phyloP scores from a whole-genome alignment of 768 basidiomycete species.

The Pleurotus ostreatus region DNA sequence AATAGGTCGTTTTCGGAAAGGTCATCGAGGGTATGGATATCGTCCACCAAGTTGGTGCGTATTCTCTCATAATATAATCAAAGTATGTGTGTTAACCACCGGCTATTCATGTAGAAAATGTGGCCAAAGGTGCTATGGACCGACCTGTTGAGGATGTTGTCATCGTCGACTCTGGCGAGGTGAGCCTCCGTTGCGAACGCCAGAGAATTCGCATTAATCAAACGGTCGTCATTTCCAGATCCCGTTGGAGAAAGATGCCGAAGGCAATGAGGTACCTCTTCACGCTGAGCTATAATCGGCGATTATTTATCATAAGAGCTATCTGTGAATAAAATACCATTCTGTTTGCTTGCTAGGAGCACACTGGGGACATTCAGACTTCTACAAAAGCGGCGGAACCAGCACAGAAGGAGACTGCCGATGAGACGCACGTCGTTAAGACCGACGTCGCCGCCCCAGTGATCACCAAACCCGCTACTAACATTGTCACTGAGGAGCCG shows the following conservation, averaged over 20 bases:
- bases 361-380: slow-evolving; percentile 15
- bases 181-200: slow-evolving; percentile 24
- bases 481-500: background rate
- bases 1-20: slow-evolving; percentile 87
- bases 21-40: slow-evolving; percentile 93
- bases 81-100: background rate
- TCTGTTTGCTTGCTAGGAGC: slow-evolving; percentile 47
- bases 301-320: slow-evolving; percentile 27
- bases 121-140: slow-evolving; percentile 66
- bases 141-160: slow-evolving; percentile 72
- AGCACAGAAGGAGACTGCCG: no score
- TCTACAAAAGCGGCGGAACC: slow-evolving; percentile 5
- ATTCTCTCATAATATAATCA: background rate
- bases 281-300: slow-evolving; percentile 87
- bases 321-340: slow-evolving; percentile 48
- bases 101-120: slow-evolving; percentile 54
- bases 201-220: background rate
- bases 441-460: background rate
- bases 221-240: slow-evolving; percentile 33
- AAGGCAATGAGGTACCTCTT: slow-evolving; percentile 88
- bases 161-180: slow-evolving; percentile 88
- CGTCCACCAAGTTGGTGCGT: slow-evolving; percentile 66
- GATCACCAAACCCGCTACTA: background rate
- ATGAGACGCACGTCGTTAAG: background rate
- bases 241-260: slow-evolving; percentile 50